phyloP scores from a whole-genome alignment of 176 grass and related monocot species.

The Zoysia japonica region DNA sequence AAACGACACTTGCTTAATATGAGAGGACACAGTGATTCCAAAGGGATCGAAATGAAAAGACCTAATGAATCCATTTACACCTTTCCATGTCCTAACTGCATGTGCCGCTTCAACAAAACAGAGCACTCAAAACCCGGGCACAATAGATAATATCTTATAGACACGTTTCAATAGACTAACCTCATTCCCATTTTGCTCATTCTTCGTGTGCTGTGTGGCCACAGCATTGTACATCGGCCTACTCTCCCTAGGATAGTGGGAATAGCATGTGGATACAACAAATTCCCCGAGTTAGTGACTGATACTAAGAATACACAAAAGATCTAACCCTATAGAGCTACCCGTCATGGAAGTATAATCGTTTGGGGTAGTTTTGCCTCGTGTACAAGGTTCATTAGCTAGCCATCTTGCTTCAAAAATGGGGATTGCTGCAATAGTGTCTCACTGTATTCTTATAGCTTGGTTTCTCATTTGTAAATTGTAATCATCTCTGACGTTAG shows the following conservation, averaged over 20 bases:
- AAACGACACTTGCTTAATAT: slow-evolving; percentile 56
- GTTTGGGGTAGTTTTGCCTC: slow-evolving; percentile 21
- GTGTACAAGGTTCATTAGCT: slow-evolving; percentile 41
- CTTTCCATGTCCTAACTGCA: slow-evolving; percentile 82
- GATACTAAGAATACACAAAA: slow-evolving; percentile 45
- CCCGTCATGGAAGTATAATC: neutral
- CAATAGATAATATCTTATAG: slow-evolving; percentile 51
- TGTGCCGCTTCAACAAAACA: slow-evolving; percentile 82
- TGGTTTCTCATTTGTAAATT: slow-evolving; percentile 34
- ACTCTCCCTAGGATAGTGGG: slow-evolving; percentile 24
- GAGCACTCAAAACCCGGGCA: slow-evolving; percentile 49
- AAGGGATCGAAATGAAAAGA: slow-evolving; percentile 60
- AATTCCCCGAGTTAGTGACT: slow-evolving; percentile 12
- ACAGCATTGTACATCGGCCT: slow-evolving; percentile 14
- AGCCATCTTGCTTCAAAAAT: slow-evolving; percentile 1
- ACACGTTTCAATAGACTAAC: slow-evolving; percentile 42
- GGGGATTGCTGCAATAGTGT: slow-evolving; percentile 1
- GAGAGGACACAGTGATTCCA: slow-evolving; percentile 55
- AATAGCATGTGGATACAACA: slow-evolving; percentile 32
- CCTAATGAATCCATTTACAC: slow-evolving; percentile 62
- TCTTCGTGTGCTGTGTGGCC: slow-evolving; percentile 41
- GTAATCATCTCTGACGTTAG: slow-evolving; percentile 7
- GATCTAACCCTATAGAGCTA: slow-evolving; percentile 36
- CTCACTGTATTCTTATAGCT: slow-evolving; percentile 24
- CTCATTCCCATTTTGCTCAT: slow-evolving; percentile 51